Base-by-base conservation (phyloP, 805 yeast species). In the Yarrowia sp. region DNA sequence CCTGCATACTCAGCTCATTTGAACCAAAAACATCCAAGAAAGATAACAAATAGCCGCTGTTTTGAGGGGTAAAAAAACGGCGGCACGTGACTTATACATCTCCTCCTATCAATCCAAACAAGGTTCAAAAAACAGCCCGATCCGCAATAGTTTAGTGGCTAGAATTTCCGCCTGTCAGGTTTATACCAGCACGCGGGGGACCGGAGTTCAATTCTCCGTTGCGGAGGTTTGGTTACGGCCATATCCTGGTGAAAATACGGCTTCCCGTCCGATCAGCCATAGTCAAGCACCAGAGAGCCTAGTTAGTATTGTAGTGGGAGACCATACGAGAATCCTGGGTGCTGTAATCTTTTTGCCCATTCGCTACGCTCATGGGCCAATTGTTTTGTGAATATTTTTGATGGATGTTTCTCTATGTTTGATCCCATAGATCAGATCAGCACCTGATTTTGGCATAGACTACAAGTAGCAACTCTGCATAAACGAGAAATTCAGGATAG, bases 141-240 rank as follows among this genome's bases (percentile, higher is more conserved):
- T 53, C 61, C 61, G 61, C 46, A 70, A 72, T 72, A 72, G 74
- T 72, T 72, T 72, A 72, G 73, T 72, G 75, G 75, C 73, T 70
- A 72, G 74, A 72, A 72, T 72, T 68, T 68, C 73, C 74, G 74
- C 73, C 73, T 72, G 74, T 72, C 74, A 71, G 65, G 38, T 47
- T 9, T 44, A 9, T n/a, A 18, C 32, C 55, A 47, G 55, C 55
- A 47, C 55, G 55, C 55, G 55, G 55, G 55, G 55, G 55, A 47
- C 55, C 55, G 55, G 55, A 47, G 55, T 47, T 47, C 55, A 47
- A 47, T 47, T 47, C 55, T 47, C 55, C 55, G 55, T 47, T 47
- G 55, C 55, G 55, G 55, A 47, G 55, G 13, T 47, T 47, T 31
- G 55, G 55, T 47, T 47, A 47, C 55, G 55, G 55, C 55, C 55